A percentile compares a stretch with the other conserved stretches of the same genome.
These are phyloP conservation scores for Colletotrichum euphorbiae DNA, from an alignment of 2,329 filamentous ascomycete species.

Conservation along the genomic window DNA sequence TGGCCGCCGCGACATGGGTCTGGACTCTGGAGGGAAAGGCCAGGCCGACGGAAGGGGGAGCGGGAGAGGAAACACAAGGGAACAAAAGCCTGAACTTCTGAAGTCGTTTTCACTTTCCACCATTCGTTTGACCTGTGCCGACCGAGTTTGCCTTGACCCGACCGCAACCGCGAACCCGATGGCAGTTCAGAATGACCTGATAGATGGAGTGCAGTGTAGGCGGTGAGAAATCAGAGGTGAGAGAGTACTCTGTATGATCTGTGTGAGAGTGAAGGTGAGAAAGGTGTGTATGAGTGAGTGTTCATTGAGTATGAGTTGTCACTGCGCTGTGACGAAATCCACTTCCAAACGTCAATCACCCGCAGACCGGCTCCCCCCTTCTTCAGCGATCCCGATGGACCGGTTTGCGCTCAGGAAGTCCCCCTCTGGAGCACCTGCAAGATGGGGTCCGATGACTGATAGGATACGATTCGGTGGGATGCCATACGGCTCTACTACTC, in stretches of 20 bases:
- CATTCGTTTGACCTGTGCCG: conserved; percentile 6
- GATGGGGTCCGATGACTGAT: neutral
- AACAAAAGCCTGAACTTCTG: no score
- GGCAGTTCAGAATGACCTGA: conserved; percentile 12
- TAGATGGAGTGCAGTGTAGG: conserved; percentile 7
- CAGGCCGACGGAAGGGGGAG: conserved; percentile 11
- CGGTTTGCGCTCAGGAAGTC: conserved; percentile 14
- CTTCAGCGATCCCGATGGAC: conserved; percentile 33
- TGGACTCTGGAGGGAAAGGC: conserved; percentile 13
- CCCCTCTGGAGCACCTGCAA: conserved; percentile 15
- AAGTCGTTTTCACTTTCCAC: conserved; percentile 1
- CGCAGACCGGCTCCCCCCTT: conserved; percentile 15
- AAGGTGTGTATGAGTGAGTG: conserved; percentile 27
- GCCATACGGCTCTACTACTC: neutral
- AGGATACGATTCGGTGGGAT: neutral
- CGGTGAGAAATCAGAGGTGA: neutral
- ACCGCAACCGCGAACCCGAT: conserved; percentile 6
- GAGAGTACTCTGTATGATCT: neutral
- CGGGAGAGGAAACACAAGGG: neutral
- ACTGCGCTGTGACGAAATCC: conserved; percentile 37
- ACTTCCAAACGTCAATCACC: conserved; percentile 26
- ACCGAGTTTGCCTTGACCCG: neutral
- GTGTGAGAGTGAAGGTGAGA: conserved; percentile 14
- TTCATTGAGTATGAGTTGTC: conserved; percentile 37
- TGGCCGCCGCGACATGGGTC: conserved; percentile 18